These are phyloP conservation scores for Pseudocercospora musae DNA, from an alignment of 2,329 filamentous ascomycete genomes.

Conservation along the genomic window DNA sequence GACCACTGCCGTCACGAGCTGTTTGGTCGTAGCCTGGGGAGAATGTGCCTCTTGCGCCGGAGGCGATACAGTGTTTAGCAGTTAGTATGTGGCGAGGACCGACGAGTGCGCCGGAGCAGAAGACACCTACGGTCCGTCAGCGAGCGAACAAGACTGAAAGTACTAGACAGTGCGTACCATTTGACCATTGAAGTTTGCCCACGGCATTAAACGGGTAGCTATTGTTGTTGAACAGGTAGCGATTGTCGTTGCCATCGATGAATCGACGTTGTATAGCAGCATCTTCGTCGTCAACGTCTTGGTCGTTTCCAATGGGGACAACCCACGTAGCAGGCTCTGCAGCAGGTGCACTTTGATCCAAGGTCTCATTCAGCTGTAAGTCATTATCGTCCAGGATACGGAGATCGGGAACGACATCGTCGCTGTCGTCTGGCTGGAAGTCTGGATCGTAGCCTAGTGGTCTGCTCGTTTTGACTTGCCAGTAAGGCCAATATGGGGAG, in stretches of 20 bases:
- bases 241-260: conserved; percentile 1
- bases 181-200: conserved; percentile 1
- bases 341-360: neutral
- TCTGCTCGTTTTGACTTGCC: neutral
- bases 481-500: neutral
- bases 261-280: neutral
- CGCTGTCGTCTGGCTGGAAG: neutral
- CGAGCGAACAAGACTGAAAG: neutral
- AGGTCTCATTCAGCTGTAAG: neutral
- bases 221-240: neutral
- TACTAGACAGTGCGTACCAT: neutral
- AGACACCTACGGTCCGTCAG: neutral
- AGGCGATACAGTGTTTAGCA: conserved; percentile 11
- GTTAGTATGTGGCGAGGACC: conserved; percentile 13
- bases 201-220: conserved; percentile 1
- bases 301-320: neutral
- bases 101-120: conserved; percentile 10
- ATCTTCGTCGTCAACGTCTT: neutral
- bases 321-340: neutral
- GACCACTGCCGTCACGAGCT: conserved; percentile 3
- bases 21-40: conserved; percentile 13
- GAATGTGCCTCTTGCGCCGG: conserved; percentile 7
- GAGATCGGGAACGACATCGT: neutral
- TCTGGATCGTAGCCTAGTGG: neutral
- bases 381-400: neutral